These are phyloP conservation scores for Colletotrichum magnum DNA, from an alignment of 2,329 filamentous ascomycete species.

Conservation along the genomic window DNA sequence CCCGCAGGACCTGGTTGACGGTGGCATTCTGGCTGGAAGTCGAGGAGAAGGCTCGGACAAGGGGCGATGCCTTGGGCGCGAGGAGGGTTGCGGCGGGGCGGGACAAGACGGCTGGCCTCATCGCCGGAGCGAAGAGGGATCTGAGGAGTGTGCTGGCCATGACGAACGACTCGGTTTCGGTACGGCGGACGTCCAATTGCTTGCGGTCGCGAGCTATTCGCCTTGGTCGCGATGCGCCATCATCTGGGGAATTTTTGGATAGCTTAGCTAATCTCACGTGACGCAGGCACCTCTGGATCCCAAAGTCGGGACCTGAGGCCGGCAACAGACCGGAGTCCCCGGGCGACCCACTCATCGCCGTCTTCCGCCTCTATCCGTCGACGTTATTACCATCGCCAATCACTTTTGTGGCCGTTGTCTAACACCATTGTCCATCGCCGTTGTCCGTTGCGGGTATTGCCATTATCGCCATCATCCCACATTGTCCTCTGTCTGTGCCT, in stretches of 20 bases:
- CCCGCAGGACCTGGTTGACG: conserved; percentile 79
- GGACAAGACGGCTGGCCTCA: conserved; percentile 43
- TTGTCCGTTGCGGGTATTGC: no score
- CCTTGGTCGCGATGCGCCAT: conserved; percentile 16
- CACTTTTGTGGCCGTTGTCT: no score
- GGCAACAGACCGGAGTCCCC: conserved; percentile 28
- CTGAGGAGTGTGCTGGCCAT: conserved; percentile 55
- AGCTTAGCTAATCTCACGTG: conserved; percentile 32
- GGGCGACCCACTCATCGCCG: conserved; percentile 17
- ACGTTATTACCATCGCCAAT: no score
- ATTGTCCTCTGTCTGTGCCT: no score
- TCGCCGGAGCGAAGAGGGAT: conserved; percentile 49
- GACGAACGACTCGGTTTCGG: conserved; percentile 6
- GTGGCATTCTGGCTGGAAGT: conserved; percentile 73
- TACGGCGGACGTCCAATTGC: conserved; percentile 24
- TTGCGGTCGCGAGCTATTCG: conserved; percentile 11
- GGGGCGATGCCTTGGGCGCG: conserved; percentile 35
- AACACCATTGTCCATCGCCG: no score
- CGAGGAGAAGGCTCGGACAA: conserved; percentile 67
- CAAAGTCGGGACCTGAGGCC: conserved; percentile 3
- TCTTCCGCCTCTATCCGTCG: no score
- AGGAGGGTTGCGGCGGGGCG: conserved; percentile 37
- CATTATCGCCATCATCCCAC: no score
- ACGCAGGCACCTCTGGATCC: background rate
- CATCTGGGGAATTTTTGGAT: conserved; percentile 17